These are phyloP conservation scores for Malus asiatica DNA, from an alignment of 306 rosid genomes.

Conservation along the genomic window DNA sequence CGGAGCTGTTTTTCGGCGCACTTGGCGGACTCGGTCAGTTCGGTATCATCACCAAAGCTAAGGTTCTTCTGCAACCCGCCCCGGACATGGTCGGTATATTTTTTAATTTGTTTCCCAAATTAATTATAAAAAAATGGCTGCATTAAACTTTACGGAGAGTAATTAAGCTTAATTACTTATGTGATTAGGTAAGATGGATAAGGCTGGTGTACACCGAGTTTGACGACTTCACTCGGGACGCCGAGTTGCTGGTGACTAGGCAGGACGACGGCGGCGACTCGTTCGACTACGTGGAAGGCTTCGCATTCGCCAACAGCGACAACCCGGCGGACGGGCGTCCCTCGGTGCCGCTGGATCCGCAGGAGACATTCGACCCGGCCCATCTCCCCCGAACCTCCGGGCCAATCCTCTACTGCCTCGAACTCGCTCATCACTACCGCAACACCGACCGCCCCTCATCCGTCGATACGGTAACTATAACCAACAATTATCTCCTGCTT, in stretches of 20 bases:
- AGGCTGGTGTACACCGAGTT: constrained; percentile 73
- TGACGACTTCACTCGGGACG: constrained; percentile 59
- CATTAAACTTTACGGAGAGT: constrained; percentile 16
- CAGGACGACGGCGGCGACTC: constrained; percentile 47
- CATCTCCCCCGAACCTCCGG: constrained; percentile 43
- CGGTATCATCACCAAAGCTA: constrained; percentile 78
- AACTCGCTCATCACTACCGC: constrained; percentile 64
- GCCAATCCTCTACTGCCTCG: constrained; percentile 80
- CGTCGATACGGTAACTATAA: constrained; percentile 55
- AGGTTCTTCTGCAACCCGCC: constrained; percentile 59
- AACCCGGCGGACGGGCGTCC: constrained; percentile 71
- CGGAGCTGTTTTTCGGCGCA: constrained; percentile 58
- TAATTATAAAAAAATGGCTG: background rate
- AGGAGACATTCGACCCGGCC: constrained; percentile 40
- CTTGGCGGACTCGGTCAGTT: constrained; percentile 97
- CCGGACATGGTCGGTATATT: constrained; percentile 61
- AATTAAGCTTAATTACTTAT: background rate
- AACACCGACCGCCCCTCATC: constrained; percentile 30
- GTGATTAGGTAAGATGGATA: constrained; percentile 83
- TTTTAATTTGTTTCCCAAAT: background rate
- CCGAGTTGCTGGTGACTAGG: constrained; percentile 63
- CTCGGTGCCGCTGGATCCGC: constrained; percentile 46
- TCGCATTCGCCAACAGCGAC: constrained; percentile 63
- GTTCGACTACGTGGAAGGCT: constrained; percentile 95
- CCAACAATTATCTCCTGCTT: background rate